A percentile compares a stretch with the other conserved stretches of the same genome.
Conservation (phyloP, 768 basidiomycete species). For the Cyclocybe aegerita region DNA sequence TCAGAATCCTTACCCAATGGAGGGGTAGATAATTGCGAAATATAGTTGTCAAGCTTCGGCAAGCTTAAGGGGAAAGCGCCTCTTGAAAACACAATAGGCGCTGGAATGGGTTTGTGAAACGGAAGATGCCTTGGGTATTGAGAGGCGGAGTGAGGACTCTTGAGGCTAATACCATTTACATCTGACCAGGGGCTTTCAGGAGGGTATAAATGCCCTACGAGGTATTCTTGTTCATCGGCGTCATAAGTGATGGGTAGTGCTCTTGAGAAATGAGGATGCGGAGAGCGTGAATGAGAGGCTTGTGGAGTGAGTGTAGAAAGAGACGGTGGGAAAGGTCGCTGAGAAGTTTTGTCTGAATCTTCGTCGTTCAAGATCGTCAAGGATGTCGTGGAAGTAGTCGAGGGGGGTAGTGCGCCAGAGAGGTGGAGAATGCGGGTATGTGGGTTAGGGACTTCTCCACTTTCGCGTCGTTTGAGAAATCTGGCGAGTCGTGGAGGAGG, state of each 20-base stretch:
- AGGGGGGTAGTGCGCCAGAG: neutral
- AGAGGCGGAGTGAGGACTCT: neutral
- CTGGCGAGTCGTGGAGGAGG: constrained; percentile 19
- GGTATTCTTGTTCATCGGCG: constrained; percentile 5
- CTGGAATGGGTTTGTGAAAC: constrained; percentile 50
- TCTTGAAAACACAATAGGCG: constrained; percentile 57
- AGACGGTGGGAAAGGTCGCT: neutral
- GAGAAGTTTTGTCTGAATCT: neutral
- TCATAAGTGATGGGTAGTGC: neutral
- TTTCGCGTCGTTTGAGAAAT: constrained; percentile 15
- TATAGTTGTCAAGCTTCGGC: constrained; percentile 58
- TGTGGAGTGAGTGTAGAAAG: neutral
- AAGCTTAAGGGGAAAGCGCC: constrained; percentile 57
- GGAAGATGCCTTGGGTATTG: neutral
- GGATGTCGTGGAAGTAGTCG: neutral
- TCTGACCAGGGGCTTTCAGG: constrained; percentile 5
- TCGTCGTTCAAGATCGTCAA: neutral
- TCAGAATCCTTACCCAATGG: constrained; percentile 32
- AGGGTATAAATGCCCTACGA: constrained; percentile 20
- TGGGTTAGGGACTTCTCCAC: neutral
- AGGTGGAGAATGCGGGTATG: neutral
- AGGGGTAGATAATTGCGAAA: constrained; percentile 48
- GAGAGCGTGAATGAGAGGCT: neutral
- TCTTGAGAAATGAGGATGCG: neutral
- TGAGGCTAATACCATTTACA: neutral